Evolutionary conservation across 2,329 filamentous ascomycete genomes (phyloP), one percentile per base, ranked within the genome.

Genomic region (Lithohypha guttulata): DNA sequence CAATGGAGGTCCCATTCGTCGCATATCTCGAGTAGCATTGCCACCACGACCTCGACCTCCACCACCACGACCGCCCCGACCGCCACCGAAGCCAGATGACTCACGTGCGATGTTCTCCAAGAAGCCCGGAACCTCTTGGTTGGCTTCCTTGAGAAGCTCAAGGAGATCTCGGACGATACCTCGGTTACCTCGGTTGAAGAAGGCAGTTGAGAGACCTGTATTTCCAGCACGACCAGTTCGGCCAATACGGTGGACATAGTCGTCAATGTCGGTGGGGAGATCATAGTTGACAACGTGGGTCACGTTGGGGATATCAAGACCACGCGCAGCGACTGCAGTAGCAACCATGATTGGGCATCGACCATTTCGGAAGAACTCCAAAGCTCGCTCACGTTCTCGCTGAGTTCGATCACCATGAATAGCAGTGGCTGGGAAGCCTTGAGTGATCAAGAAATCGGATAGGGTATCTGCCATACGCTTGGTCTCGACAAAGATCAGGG

Each of bases 181-280:
- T 56, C 91, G 85, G 74, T 98, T 98, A 58, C 89, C 89, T 59
- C 91, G 89, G 77, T 98, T 98, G 81, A 98, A 96, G 75, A 98
- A 98, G 42, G 91, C 91, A 53, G 91, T 98, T 4, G 91, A 84
- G 52, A 94, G 80, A 81, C 91, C 91, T 55, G 89, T 96, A 73
- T 98, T 98, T 64, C 91, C 91, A 51, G 91, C 91, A 85, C 91
- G 91, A 60, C 91, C 91, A 50, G 91, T 98, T 89, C 91, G 91
- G 80, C 91, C 91, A 57, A 98, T 98, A 63, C 91, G 84, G 67
- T 98, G 91, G 43, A 98, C 91, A 54, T 98, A 98, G 65, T 96
- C 91, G 56, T 96, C 91, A 55, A 96, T 93, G 58, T 96, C 91
- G 41, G 87, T 95, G 34, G 91, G 91, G n/a, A 98, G 75, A 63